Conservation (phyloP, 148 eudicot genomes). For the Rhododendron vialii region DNA sequence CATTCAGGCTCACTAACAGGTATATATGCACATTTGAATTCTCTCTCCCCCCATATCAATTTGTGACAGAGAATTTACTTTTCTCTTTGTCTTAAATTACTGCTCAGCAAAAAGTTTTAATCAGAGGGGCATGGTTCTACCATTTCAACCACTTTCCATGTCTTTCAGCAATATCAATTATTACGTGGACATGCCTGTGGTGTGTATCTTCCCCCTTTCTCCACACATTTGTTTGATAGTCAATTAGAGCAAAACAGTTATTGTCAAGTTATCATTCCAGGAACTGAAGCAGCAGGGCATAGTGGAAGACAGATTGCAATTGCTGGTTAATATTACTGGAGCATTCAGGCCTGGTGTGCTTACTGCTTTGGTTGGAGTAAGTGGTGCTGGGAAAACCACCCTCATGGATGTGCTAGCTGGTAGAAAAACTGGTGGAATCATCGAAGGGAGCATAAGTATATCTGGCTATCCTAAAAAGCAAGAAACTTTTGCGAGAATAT, state of each 20-base stretch:
- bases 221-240: not conserved
- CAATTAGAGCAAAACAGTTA: not conserved
- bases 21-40: conserved; percentile 15
- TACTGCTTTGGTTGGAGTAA: conserved; percentile 95
- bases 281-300: conserved; percentile 95
- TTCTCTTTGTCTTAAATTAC: conserved; percentile 4
- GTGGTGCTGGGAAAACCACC: conserved; percentile 99
- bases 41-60: not conserved
- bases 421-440: conserved; percentile 91
- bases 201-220: conserved; percentile 27
- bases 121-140: conserved; percentile 92
- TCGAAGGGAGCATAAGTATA: conserved; percentile 76
- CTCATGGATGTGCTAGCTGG: conserved; percentile 98
- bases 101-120: conserved; percentile 51
- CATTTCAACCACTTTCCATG: conserved; percentile 96
- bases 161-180: conserved; percentile 87
- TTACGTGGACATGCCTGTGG: conserved; percentile 91
- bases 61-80: conserved; percentile 10
- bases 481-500: conserved; percentile 94
- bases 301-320: conserved; percentile 67
- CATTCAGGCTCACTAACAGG: conserved; percentile 77
- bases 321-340: conserved; percentile 77
- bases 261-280: conserved; percentile 34
- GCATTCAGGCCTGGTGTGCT: conserved; percentile 97
- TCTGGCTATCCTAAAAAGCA: conserved; percentile 94